Base-by-base conservation (phyloP, 257 asterid species). In the Apocynum venetum region DNA sequence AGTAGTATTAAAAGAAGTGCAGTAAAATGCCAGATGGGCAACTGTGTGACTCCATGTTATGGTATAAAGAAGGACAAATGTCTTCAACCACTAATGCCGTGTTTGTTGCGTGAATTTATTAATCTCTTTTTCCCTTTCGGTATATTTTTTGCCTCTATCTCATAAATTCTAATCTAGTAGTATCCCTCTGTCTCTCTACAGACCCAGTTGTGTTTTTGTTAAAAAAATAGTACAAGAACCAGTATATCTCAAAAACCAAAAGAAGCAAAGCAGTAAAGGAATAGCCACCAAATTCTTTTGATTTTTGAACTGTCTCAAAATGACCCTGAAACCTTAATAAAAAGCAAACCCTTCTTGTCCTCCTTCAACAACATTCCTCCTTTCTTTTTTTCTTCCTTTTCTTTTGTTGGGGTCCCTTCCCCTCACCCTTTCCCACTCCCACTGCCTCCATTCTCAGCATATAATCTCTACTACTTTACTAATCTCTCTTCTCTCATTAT, bases 291-390 rank as follows among this genome's bases (percentile, higher is more conserved):
- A 20, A 41, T 51, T 60, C 55, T 74, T 81, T 78, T 53, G 80
- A 82, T 73, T 73, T 74, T 86, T 76, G 70, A 85, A 77, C 3
- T 36, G 74, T 41, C 83, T 80, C 63, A 71, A 84, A 79, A 64
- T 81, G 46, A 64, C 81, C 84, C 83, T 43, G 55, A 63, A 86
- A 81, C 86, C 86, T 80, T 77, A 88, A 81, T 87, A 83, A 85
- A 89, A 83, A 57, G 71, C 70, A 57, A 64, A 85, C 79, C 75
- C 72, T 5, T 79, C 76, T 71, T 73, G 17, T 71, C 80, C 70
- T 52, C 73, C 86, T 70, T 13, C 46, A 13, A 1, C 92, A 75
- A 81, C 88, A 86, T 82, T 84, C 78, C 60, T 51, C 79, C 56
- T 59, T 40, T 76, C 71, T n/a, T 76, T 74, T 17, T 55, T 52